Percentiles rank a stretch among this genome's conserved stretches.
These are phyloP conservation scores for Mediolabrus comicus DNA, from an alignment of 108 stramenopile genomes.

Conservation along the genomic window DNA sequence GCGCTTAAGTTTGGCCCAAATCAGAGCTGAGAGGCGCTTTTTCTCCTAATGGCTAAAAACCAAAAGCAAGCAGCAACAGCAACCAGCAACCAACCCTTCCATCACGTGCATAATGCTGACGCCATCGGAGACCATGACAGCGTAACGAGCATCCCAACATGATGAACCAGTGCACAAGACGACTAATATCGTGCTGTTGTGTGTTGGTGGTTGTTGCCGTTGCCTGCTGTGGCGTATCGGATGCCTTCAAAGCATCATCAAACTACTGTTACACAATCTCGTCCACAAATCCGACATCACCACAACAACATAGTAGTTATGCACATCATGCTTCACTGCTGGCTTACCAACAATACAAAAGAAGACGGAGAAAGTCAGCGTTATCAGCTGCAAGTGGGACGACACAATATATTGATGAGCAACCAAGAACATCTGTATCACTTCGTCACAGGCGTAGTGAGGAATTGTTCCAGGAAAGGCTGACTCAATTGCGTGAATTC, in stretches of 20 bases:
- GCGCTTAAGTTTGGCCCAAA: too few species aligned
- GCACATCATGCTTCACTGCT: not conserved
- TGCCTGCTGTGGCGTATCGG: not conserved
- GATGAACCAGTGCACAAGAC: not conserved
- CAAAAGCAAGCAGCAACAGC: too few species aligned
- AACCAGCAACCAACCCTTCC: too few species aligned
- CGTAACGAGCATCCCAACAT: not conserved
- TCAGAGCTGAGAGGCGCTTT: too few species aligned
- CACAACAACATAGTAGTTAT: too few species aligned
- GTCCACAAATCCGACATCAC: too few species aligned
- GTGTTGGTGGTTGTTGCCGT: too few species aligned
- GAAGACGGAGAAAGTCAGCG: not conserved
- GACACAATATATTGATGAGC: not conserved
- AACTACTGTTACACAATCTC: not conserved
- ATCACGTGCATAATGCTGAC: too few species aligned
- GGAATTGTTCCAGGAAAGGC: constrained; percentile 14
- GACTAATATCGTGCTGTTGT: not conserved
- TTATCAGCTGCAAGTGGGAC: not conserved
- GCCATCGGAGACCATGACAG: not conserved
- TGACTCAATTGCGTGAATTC: constrained; percentile 20
- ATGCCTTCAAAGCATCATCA: not conserved
- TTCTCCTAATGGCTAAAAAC: too few species aligned
- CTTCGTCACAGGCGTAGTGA: not conserved
- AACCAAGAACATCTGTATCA: not conserved
- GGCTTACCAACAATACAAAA: not conserved